Percentiles rank a stretch among this genome's conserved stretches.
These are phyloP conservation scores for sweet orange (Citrus sinensis) DNA, from an alignment of 345 rosid genomes.

Conservation along the genomic window DVS_A1.0 CM039162.1:310501-311000, in stretches of 20 bases:
- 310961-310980: slow-evolving; percentile 77
- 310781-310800: slow-evolving; percentile 54
- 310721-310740: slow-evolving; percentile 8
- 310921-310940: slow-evolving; percentile 97
- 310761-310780: slow-evolving; percentile 22
- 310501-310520: not conserved
- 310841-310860: slow-evolving; percentile 47
- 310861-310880: slow-evolving; percentile 82
- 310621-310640: slow-evolving; percentile 64
- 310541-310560: slow-evolving; percentile 51
- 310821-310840: slow-evolving; percentile 59
- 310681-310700: slow-evolving; percentile 57
- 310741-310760: slow-evolving; percentile 6
- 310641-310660: slow-evolving; percentile 59
- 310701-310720: slow-evolving; percentile 30
- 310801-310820: slow-evolving; percentile 54
- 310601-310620: slow-evolving; percentile 41
- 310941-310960: slow-evolving; percentile 82
- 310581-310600: slow-evolving; percentile 80
- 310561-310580: slow-evolving; percentile 90
- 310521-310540: not conserved
- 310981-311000: slow-evolving; percentile 86
- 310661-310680: slow-evolving; percentile 68
- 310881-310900: slow-evolving; percentile 65
- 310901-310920: slow-evolving; percentile 54